A percentile compares a stretch with the other conserved stretches of the same genome.
Conservation (phyloP, 306 rosid species). For the Castanea sativa region DNA sequence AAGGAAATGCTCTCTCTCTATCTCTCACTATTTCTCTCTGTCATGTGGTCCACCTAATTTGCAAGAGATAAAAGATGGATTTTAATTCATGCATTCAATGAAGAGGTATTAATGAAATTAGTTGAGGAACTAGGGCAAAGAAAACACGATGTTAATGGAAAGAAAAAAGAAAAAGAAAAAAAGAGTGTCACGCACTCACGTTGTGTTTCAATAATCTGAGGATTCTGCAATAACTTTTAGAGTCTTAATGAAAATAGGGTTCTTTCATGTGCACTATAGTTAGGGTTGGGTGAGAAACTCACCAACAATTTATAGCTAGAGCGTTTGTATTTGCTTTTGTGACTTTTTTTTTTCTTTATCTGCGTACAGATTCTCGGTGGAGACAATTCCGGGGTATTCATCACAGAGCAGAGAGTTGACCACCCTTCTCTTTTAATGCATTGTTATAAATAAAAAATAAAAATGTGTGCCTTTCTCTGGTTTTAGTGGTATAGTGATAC, state of each 20-base stretch:
- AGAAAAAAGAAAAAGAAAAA: background rate
- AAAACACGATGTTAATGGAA: too few species aligned
- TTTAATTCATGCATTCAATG: constrained; percentile 46
- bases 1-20: constrained; percentile 10
- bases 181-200: background rate
- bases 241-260: constrained; percentile 23
- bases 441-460: background rate
- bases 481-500: too few species aligned
- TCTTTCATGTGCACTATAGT: constrained; percentile 50
- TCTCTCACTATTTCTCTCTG: background rate
- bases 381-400: constrained; percentile 38
- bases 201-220: background rate
- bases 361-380: background rate
- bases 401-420: constrained; percentile 55
- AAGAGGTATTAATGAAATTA: constrained; percentile 68
- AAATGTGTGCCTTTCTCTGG: constrained; percentile 18
- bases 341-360: background rate
- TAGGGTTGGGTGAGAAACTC: constrained; percentile 65
- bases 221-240: background rate
- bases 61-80: constrained; percentile 34
- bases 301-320: constrained; percentile 47
- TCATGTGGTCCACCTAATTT: constrained; percentile 25
- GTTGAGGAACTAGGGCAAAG: constrained; percentile 58
- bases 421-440: constrained; percentile 38
- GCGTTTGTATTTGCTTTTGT: constrained; percentile 29